phyloP scores from a whole-genome alignment of 495 filamentous ascomycete species.

The Chaetomium fimeti region DNA sequence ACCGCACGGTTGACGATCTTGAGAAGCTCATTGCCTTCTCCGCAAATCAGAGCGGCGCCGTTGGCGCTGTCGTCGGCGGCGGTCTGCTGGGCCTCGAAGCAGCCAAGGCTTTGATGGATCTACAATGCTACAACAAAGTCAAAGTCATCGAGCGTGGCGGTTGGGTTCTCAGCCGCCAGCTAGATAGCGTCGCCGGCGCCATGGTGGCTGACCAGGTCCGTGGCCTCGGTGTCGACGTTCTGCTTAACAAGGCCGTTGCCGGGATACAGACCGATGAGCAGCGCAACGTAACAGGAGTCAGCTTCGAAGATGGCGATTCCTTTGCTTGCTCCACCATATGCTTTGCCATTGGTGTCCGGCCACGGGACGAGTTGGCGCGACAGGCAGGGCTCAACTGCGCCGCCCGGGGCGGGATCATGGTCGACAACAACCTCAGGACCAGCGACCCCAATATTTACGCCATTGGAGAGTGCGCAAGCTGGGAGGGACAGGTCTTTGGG shows the following conservation, averaged over 20 bases:
- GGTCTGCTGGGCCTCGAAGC: slow-evolving; percentile 89
- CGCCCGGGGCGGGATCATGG: slow-evolving; percentile 73
- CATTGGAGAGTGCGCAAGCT: slow-evolving; percentile 92
- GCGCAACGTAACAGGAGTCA: slow-evolving; percentile 70
- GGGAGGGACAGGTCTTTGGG: slow-evolving; percentile 90
- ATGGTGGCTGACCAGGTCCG: slow-evolving; percentile 84
- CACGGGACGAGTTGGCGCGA: slow-evolving; percentile 77
- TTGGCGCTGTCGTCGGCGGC: slow-evolving; percentile 83
- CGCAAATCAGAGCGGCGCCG: slow-evolving; percentile 60
- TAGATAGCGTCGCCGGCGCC: slow-evolving; percentile 79
- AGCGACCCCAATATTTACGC: slow-evolving; percentile 77
- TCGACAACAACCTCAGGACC: slow-evolving; percentile 69
- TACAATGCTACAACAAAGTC: slow-evolving; percentile 73
- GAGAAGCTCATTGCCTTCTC: slow-evolving; percentile 78
- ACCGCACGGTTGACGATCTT: slow-evolving; percentile 84
- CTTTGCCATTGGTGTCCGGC: slow-evolving; percentile 88
- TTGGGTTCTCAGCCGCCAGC: slow-evolving; percentile 84
- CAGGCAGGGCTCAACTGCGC: slow-evolving; percentile 71
- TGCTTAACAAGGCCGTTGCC: slow-evolving; percentile 75
- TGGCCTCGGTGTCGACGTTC: slow-evolving; percentile 76
- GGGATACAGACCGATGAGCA: slow-evolving; percentile 65
- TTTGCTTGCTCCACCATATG: slow-evolving; percentile 84
- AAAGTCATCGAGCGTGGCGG: slow-evolving; percentile 84
- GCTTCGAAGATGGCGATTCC: slow-evolving; percentile 80
- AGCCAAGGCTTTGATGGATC: slow-evolving; percentile 91